These are phyloP conservation scores for Barnettozyma vustinii DNA, from an alignment of 805 yeast genomes.

Conservation along the genomic window DNA sequence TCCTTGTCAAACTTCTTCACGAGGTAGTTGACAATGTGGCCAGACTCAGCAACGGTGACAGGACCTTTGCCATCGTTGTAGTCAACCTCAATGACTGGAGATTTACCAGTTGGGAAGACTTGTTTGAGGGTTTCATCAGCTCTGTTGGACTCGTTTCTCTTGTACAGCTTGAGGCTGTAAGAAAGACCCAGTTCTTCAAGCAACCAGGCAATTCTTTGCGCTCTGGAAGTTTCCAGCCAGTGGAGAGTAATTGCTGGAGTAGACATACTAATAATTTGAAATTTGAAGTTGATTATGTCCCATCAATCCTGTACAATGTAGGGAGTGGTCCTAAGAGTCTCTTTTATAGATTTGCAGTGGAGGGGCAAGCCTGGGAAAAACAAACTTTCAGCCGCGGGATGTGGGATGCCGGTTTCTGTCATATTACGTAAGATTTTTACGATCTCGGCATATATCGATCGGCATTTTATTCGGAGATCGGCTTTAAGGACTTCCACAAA, in stretches of 20 bases:
- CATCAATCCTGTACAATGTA: too few relatives aligned
- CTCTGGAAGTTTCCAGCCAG: slow-evolving; percentile 40
- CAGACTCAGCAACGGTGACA: slow-evolving; percentile 50
- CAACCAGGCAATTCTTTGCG: slow-evolving; percentile 58
- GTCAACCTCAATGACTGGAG: slow-evolving; percentile 51
- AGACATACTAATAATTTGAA: neutral
- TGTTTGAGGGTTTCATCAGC: slow-evolving; percentile 46
- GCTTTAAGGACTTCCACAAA: neutral
- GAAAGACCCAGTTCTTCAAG: slow-evolving; percentile 54
- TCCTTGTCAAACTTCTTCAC: slow-evolving; percentile 43
- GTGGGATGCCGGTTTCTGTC: neutral
- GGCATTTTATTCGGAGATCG: neutral
- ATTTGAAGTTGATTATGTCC: neutral
- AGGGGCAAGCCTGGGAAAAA: neutral
- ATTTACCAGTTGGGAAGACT: slow-evolving; percentile 58
- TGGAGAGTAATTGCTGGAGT: slow-evolving; percentile 18
- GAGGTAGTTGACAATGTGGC: slow-evolving; percentile 49
- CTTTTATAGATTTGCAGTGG: neutral
- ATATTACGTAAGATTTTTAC: too few relatives aligned
- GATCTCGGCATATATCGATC: neutral
- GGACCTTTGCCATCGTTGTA: slow-evolving; percentile 26
- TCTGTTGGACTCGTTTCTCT: slow-evolving; percentile 42
- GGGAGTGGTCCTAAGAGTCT: neutral
- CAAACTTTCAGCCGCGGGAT: neutral
- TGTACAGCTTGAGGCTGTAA: slow-evolving; percentile 48